These are phyloP conservation scores for Magnaporthiopsis poae DNA, from an alignment of 2,329 filamentous ascomycete species.

Conservation along the genomic window DNA sequence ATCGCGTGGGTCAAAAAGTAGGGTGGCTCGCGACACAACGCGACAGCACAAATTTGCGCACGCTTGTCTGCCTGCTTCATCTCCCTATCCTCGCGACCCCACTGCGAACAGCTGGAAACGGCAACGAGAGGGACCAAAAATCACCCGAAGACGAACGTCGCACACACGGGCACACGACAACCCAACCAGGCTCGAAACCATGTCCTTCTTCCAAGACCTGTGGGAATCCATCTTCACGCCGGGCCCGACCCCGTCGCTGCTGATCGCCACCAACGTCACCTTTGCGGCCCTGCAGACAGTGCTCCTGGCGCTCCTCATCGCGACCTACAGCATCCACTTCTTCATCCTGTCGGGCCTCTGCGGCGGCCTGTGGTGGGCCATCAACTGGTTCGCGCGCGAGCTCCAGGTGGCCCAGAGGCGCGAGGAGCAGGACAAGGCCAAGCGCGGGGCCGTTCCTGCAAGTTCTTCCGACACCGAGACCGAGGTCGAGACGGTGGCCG, in stretches of 20 bases:
- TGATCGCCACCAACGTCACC: slow-evolving; percentile 79
- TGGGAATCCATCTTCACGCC: slow-evolving; percentile 91
- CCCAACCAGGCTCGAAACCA: slow-evolving; percentile 20
- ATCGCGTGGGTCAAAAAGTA: neutral
- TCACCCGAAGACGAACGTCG: neutral
- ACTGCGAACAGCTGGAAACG: neutral
- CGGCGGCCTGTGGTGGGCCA: slow-evolving; percentile 77
- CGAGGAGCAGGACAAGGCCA: slow-evolving; percentile 30
- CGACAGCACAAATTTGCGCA: neutral
- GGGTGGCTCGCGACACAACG: neutral
- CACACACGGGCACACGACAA: neutral
- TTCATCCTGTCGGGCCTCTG: slow-evolving; percentile 68
- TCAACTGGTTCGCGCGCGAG: slow-evolving; percentile 91
- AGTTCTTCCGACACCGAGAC: slow-evolving; percentile 39
- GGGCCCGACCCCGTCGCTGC: slow-evolving; percentile 76
- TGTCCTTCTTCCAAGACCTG: slow-evolving; percentile 64
- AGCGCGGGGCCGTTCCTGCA: slow-evolving; percentile 23
- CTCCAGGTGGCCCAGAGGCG: slow-evolving; percentile 37
- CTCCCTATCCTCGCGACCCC: neutral
- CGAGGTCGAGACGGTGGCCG: slow-evolving; percentile 33
- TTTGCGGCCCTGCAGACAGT: slow-evolving; percentile 79
- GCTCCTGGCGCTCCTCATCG: slow-evolving; percentile 63
- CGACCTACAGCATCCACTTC: slow-evolving; percentile 84
- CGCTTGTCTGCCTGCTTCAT: neutral
- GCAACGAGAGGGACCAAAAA: neutral